Percentiles rank a stretch among this genome's conserved stretches.
phyloP scores from a whole-genome alignment of 495 filamentous ascomycete genomes.

The Clavariopsis aquatica region DNA sequence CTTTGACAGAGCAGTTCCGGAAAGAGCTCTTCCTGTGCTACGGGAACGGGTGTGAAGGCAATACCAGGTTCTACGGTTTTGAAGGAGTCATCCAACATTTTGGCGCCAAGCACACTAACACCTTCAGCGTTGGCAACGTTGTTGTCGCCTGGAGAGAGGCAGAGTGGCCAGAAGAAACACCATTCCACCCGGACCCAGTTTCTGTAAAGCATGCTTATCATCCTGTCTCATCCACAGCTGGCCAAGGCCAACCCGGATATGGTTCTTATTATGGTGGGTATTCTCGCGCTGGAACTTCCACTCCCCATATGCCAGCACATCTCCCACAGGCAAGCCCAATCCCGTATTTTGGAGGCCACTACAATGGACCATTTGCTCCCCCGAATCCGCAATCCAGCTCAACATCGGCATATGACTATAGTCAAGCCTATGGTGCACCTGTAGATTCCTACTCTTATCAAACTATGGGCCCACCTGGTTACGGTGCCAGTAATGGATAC shows the following conservation, averaged over 20 bases:
- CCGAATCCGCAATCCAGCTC: constrained; percentile 33
- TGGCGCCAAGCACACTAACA: constrained; percentile 72
- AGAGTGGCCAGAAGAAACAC: constrained; percentile 74
- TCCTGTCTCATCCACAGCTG: constrained; percentile 27
- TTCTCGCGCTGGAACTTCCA: constrained; percentile 36
- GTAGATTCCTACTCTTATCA: constrained; percentile 31
- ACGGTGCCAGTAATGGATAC: constrained; percentile 23
- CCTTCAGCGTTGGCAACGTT: constrained; percentile 65
- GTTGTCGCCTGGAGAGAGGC: constrained; percentile 71
- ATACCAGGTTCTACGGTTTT: constrained; percentile 66
- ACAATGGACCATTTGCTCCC: constrained; percentile 46
- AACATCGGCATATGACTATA: constrained; percentile 25
- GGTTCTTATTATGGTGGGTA: constrained; percentile 46
- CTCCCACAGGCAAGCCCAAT: constrained; percentile 45
- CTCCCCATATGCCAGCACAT: constrained; percentile 37
- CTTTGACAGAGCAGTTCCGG: constrained; percentile 57
- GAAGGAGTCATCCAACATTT: constrained; percentile 79
- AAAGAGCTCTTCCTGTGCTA: constrained; percentile 77
- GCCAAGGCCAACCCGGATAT: constrained; percentile 22
- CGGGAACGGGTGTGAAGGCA: constrained; percentile 57
- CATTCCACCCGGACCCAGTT: constrained; percentile 62
- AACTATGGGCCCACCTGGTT: constrained; percentile 22
- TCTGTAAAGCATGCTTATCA: constrained; percentile 44
- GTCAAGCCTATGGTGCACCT: constrained; percentile 18
- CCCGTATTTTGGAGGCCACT: constrained; percentile 48